These are phyloP conservation scores for Citrus inodora DNA, from an alignment of 345 rosid genomes.

Conservation along the genomic window DNA sequence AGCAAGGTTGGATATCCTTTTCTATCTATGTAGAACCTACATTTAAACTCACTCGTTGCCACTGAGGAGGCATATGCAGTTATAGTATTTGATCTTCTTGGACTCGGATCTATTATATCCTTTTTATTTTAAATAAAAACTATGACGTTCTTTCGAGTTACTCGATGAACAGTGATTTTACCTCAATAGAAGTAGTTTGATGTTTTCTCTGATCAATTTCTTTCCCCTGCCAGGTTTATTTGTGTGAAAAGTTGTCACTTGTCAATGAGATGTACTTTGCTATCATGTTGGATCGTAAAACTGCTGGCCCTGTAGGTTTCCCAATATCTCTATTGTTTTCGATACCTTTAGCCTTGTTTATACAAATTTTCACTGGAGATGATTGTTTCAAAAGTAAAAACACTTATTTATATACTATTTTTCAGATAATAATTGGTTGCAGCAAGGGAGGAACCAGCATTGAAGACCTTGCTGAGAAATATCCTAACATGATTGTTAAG, in stretches of 20 bases:
- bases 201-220: neutral
- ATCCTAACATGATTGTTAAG: slow-evolving; percentile 95
- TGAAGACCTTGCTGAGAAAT: slow-evolving; percentile 98
- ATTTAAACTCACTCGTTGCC: neutral
- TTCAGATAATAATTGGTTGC: slow-evolving; percentile 91
- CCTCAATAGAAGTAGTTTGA: neutral
- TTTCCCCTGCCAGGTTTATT: slow-evolving; percentile 66
- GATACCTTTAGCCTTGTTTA: neutral
- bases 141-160: neutral
- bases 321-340: neutral
- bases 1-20: slow-evolving; percentile 69
- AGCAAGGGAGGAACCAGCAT: slow-evolving; percentile 99
- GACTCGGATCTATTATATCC: neutral
- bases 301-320: slow-evolving; percentile 93
- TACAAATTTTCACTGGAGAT: neutral
- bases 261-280: slow-evolving; percentile 99
- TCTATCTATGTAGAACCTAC: neutral
- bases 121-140: neutral
- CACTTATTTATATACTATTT: slow-evolving; percentile 11
- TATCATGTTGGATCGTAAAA: slow-evolving; percentile 86
- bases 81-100: neutral
- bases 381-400: neutral
- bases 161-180: neutral
- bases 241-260: slow-evolving; percentile 88
- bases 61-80: neutral